These are phyloP conservation scores for Viola odorata DNA, from an alignment of 345 rosid species.

Conservation along the genomic window DNA sequence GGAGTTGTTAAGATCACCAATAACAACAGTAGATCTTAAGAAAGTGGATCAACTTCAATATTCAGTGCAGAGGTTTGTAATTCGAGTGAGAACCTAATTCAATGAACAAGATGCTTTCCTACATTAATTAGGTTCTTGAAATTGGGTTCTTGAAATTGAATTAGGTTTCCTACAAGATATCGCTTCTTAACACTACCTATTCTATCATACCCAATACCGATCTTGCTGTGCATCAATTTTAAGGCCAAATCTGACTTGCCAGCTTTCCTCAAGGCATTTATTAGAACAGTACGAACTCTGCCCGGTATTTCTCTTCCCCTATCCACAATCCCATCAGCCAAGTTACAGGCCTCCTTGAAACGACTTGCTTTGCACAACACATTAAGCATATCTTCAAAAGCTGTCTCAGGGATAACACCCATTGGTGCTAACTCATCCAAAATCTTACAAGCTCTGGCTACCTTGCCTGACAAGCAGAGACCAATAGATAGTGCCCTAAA, in stretches of 20 bases:
- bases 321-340: constrained; percentile 81
- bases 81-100: no score
- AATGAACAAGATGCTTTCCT: no score
- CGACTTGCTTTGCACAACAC: constrained; percentile 67
- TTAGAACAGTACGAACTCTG: constrained; percentile 52
- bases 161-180: no score
- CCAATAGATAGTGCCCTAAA: constrained; percentile 67
- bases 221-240: constrained; percentile 85
- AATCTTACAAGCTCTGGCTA: constrained; percentile 78
- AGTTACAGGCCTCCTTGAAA: constrained; percentile 75
- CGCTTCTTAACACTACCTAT: constrained; percentile 63
- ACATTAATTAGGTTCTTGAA: no score
- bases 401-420: constrained; percentile 74
- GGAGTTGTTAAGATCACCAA: no score
- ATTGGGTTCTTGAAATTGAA: no score
- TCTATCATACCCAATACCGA: constrained; percentile 79
- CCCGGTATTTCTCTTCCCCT: constrained; percentile 83
- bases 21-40: no score
- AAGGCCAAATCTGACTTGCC: constrained; percentile 77
- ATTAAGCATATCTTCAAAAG: constrained; percentile 74
- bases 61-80: no score
- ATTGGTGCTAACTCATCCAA: constrained; percentile 83
- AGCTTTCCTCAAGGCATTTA: constrained; percentile 86
- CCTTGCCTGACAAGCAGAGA: constrained; percentile 83
- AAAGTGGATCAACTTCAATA: no score